Evolutionary conservation across 768 basidiomycete genomes (phyloP), one percentile per base, ranked within the genome.

Genomic region (Boletus sp.): DNA sequence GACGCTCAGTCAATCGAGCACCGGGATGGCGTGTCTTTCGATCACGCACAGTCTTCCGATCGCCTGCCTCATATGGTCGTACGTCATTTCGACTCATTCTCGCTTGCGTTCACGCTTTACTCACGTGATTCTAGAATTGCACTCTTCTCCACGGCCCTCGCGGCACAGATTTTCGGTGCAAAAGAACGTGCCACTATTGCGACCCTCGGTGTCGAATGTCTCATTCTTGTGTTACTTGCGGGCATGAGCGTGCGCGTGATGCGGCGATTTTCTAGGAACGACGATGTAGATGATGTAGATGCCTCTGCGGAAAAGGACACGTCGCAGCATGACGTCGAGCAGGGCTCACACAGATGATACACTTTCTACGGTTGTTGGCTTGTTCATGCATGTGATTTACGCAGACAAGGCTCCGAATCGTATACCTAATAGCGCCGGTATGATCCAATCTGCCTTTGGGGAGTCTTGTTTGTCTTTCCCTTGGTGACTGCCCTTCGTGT

Each of bases 21-120:
- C 40, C 9, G 63, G 58, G 4, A 53, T 63, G 45, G 32, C 48
- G 1, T 44, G 52, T 5, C 47, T 64, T 39, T 54, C 63, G 5
- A 61, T 64, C 29, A 59, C 54, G 9, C 62, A 64, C 29, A 52
- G 63, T 39, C 59, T 64, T 9, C 63, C 63, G 0, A 41, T 54
- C 4, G 58, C 63, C 7, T 51, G 42, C 6, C 55, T 61, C 20
- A 30, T 56, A 36, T 64, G 62, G 58, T 61, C 63, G 63, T 64
- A 51, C 10, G 58, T 61, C 36, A 10, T 39, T 11, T 47, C 5
- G 1, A 11, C 20, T 12, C 30, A 4, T 5, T 12, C 7, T n/a
- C 3, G n/a, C 9, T 3, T 24, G 18, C 5, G 17, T 39, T 10
- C 45, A 20, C 9, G 9, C 11, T 17, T 44, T n/a, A 30, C 12